These are phyloP conservation scores for Sungouiella blattae DNA, from an alignment of 805 yeast genomes.

Conservation along the genomic window DNA sequence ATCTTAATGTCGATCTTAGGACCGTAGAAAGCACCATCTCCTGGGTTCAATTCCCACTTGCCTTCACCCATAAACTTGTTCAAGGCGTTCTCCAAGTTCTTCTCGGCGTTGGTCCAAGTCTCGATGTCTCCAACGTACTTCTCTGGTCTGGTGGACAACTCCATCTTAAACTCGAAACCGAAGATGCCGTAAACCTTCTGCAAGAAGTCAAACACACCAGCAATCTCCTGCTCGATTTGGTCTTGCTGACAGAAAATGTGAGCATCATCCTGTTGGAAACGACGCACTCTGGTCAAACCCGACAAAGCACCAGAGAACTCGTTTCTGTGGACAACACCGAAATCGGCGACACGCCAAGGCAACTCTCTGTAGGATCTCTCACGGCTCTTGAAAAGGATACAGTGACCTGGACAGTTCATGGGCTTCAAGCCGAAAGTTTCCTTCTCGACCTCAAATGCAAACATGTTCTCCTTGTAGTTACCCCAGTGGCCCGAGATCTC, in stretches of 20 bases:
- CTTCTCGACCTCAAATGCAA: conserved; percentile 93
- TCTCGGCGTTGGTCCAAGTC: conserved; percentile 92
- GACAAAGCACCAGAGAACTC: conserved; percentile 95
- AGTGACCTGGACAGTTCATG: conserved; percentile 91
- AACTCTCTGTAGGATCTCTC: conserved; percentile 95
- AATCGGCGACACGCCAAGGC: conserved; percentile 99
- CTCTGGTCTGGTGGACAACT: conserved; percentile 95
- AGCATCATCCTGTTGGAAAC: conserved; percentile 99
- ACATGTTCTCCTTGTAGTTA: conserved; percentile 97
- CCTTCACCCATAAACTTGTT: conserved; percentile 75
- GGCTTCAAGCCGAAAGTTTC: conserved; percentile 94
- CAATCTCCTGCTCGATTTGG: conserved; percentile 85
- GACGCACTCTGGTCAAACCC: conserved; percentile 89
- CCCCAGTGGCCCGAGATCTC: conserved; percentile 99
- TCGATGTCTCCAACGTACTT: conserved; percentile 91
- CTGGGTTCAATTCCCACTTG: conserved; percentile 91
- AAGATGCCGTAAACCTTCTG: conserved; percentile 83
- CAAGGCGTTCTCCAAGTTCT: conserved; percentile 76
- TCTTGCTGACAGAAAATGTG: conserved; percentile 94
- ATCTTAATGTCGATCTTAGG: conserved; percentile 96
- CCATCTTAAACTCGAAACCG: conserved; percentile 95
- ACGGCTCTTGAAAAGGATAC: conserved; percentile 85
- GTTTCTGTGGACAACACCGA: conserved; percentile 95
- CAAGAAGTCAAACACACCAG: conserved; percentile 81
- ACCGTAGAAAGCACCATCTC: conserved; percentile 96